phyloP scores from a whole-genome alignment of 1,284 basidiomycete species.

The Prillingera fragicola region DNA sequence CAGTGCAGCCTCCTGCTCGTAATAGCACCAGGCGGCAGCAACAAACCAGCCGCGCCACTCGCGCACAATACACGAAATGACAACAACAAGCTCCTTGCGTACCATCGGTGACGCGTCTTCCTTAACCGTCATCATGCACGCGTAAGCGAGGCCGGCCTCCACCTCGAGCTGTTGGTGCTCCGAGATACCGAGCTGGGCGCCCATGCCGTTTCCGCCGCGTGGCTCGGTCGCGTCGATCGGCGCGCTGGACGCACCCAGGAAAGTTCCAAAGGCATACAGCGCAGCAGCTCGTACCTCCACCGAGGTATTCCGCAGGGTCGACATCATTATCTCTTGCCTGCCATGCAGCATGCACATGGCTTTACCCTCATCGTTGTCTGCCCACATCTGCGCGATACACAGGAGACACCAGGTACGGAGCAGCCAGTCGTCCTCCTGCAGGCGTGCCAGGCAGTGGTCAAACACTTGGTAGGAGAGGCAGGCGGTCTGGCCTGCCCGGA shows the following conservation, averaged over 20 bases:
- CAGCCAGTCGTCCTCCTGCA: slow-evolving; percentile 82
- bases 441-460: slow-evolving; percentile 76
- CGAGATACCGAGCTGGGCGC: slow-evolving; percentile 68
- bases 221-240: slow-evolving; percentile 58
- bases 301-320: slow-evolving; percentile 77
- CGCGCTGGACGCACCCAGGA: slow-evolving; percentile 78
- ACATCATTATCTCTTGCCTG: slow-evolving; percentile 73
- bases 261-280: slow-evolving; percentile 85
- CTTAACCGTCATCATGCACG: slow-evolving; percentile 62
- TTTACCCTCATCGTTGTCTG: slow-evolving; percentile 85
- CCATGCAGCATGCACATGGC: slow-evolving; percentile 73
- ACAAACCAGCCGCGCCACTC: slow-evolving; percentile 96
- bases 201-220: slow-evolving; percentile 76
- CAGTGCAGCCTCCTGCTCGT: slow-evolving; percentile 61
- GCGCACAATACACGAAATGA: slow-evolving; percentile 87
- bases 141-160: slow-evolving; percentile 55
- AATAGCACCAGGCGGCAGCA: slow-evolving; percentile 91
- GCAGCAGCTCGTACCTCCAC: slow-evolving; percentile 90
- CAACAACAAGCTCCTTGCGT: slow-evolving; percentile 84
- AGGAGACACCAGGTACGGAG: slow-evolving; percentile 90
- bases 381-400: slow-evolving; percentile 92
- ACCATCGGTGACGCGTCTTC: slow-evolving; percentile 96
- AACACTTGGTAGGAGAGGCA: slow-evolving; percentile 83
- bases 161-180: slow-evolving; percentile 64
- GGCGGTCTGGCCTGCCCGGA: slow-evolving; percentile 75